These are phyloP conservation scores for Pinus albicaulis DNA, from an alignment of 75 land plant species.

Conservation along the genomic window DNA sequence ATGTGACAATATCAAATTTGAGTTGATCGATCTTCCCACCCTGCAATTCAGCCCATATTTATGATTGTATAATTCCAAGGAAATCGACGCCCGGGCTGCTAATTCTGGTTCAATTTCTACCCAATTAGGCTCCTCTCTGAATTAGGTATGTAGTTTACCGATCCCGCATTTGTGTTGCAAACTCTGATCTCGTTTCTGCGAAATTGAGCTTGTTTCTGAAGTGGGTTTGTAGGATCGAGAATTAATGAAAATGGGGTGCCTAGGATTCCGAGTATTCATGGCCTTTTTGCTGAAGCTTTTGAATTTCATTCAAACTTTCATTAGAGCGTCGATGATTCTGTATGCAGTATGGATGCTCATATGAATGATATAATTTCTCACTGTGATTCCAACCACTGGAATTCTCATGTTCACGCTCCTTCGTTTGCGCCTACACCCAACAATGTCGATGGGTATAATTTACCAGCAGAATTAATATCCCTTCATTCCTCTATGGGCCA, in stretches of 20 bases:
- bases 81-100: too few relatives aligned
- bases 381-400: slow-evolving; percentile 37
- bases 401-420: slow-evolving; percentile 18
- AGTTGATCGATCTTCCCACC: too few relatives aligned
- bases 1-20: too few relatives aligned
- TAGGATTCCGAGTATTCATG: slow-evolving; percentile 32
- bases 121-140: not conserved
- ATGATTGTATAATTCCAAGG: too few relatives aligned
- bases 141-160: not conserved
- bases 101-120: too few relatives aligned
- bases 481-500: not conserved
- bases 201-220: not conserved
- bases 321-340: slow-evolving; percentile 37
- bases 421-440: slow-evolving; percentile 8
- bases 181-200: not conserved
- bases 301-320: slow-evolving; percentile 42
- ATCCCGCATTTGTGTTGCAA: not conserved
- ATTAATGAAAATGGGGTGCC: not conserved
- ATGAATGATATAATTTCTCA: too few relatives aligned
- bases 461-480: not conserved
- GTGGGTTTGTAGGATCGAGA: not conserved
- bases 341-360: slow-evolving; percentile 46
- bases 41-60: too few relatives aligned
- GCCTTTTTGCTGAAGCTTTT: slow-evolving; percentile 43
- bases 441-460: not conserved